phyloP scores from a whole-genome alignment of 257 asterid genomes.

The Rubia yunnanensis region DNA sequence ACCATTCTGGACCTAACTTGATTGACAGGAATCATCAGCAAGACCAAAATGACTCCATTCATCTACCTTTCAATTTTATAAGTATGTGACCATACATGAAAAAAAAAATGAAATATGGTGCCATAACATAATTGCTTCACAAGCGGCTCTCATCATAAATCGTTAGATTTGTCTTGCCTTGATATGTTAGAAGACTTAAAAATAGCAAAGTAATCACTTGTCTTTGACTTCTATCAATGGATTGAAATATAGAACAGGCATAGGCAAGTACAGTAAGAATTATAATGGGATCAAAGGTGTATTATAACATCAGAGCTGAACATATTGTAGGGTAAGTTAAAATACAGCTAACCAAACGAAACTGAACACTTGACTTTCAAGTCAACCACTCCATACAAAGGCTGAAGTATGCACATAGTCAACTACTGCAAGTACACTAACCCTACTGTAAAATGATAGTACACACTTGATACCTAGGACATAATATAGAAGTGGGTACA shows the following conservation, averaged over 20 bases:
- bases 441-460: not conserved
- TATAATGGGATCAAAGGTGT: not conserved
- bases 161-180: not conserved
- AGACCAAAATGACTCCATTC: not conserved
- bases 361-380: not conserved
- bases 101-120: not conserved
- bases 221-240: not conserved
- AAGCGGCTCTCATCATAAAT: not conserved
- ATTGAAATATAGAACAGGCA: not conserved
- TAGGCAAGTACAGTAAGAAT: not conserved
- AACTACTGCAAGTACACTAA: not conserved
- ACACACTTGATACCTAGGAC: not conserved
- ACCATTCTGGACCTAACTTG: too few relatives aligned
- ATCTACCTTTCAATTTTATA: not conserved
- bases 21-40: not conserved
- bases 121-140: not conserved
- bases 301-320: constrained; percentile 4
- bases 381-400: not conserved
- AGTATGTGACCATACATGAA: not conserved
- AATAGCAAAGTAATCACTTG: not conserved
- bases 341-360: not conserved
- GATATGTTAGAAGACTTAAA: not conserved
- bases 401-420: not conserved
- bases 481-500: too few relatives aligned
- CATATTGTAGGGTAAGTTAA: not conserved